A percentile compares a stretch with the other conserved stretches of the same genome.
Evolutionary conservation across 768 basidiomycete genomes (phyloP).

Genomic region (Sporobolomyces phaffii): DNA sequence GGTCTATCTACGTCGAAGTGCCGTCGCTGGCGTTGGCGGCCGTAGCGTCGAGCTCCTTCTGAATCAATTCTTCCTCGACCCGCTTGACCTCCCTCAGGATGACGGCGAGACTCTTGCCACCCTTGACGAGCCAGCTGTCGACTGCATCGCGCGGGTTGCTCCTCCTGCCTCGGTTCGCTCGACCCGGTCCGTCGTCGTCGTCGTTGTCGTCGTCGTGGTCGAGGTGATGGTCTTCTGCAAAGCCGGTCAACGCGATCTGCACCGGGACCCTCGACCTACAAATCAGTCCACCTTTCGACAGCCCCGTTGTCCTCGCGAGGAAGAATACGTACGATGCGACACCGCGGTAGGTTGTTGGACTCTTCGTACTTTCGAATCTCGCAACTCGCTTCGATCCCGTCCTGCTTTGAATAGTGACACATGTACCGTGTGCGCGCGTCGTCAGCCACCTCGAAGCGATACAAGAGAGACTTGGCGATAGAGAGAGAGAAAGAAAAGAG

Average conservation of each 20-base stretch:
- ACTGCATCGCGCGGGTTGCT: background rate
- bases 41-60: background rate
- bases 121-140: conserved; percentile 35
- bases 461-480: too few relatives aligned
- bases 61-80: conserved; percentile 6
- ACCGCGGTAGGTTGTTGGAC: background rate
- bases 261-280: too few relatives aligned
- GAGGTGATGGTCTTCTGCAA: conserved; percentile 15
- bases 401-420: too few relatives aligned
- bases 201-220: background rate
- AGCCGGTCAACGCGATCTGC: conserved; percentile 27
- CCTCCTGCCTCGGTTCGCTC: background rate
- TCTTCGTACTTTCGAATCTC: conserved; percentile 15
- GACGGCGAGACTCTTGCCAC: conserved; percentile 18
- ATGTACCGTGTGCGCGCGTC: too few relatives aligned
- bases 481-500: background rate
- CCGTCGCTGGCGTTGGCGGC: background rate
- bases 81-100: conserved; percentile 17
- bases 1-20: background rate
- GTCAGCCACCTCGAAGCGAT: too few relatives aligned
- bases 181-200: background rate
- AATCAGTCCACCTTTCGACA: too few relatives aligned
- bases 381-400: conserved; percentile 17
- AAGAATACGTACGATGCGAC: conserved; percentile 10
- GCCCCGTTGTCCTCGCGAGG: background rate